Percentiles rank a stretch among this genome's conserved stretches.
Evolutionary conservation across 257 asterid species (phyloP).

Genomic region (Solanum ossicruentum): DNA sequence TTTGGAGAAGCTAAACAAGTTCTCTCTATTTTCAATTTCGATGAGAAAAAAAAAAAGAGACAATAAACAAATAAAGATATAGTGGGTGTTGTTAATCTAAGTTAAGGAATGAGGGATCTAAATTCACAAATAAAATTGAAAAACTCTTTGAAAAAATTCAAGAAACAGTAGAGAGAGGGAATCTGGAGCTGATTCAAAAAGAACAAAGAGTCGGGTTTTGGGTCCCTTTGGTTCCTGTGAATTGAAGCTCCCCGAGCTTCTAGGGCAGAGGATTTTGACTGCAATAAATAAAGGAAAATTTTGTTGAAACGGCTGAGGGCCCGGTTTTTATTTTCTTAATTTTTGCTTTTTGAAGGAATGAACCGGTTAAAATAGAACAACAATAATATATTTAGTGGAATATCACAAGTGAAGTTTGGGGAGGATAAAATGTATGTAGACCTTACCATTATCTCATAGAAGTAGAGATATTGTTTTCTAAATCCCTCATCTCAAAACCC

Average conservation of each 20-base stretch:
- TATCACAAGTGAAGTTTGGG: too few relatives aligned
- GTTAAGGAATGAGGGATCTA: not conserved
- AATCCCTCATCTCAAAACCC: fast-evolving
- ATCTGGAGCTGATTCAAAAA: not conserved
- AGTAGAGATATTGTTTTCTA: too few relatives aligned
- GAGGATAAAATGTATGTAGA: too few relatives aligned
- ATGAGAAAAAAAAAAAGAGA: not conserved
- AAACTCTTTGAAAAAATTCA: not conserved
- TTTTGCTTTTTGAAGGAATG: not conserved
- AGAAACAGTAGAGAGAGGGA: not conserved
- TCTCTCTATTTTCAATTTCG: not conserved
- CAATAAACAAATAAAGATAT: not conserved
- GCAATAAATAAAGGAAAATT: not conserved
- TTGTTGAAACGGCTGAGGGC: not conserved
- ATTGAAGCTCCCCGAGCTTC: not conserved
- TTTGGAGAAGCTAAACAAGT: not conserved
- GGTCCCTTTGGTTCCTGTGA: not conserved
- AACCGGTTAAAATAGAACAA: not conserved
- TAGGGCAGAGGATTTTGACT: not conserved
- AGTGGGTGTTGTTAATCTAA: not conserved
- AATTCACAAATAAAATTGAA: not conserved
- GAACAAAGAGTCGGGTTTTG: not conserved
- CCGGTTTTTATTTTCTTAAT: not conserved
- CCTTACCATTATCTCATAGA: too few relatives aligned
- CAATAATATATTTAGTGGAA: too few relatives aligned